Percentiles rank a stretch among this genome's conserved stretches.
Conservation (phyloP, 2,329 filamentous ascomycete species). For the Colletotrichum godetiae region DNA sequence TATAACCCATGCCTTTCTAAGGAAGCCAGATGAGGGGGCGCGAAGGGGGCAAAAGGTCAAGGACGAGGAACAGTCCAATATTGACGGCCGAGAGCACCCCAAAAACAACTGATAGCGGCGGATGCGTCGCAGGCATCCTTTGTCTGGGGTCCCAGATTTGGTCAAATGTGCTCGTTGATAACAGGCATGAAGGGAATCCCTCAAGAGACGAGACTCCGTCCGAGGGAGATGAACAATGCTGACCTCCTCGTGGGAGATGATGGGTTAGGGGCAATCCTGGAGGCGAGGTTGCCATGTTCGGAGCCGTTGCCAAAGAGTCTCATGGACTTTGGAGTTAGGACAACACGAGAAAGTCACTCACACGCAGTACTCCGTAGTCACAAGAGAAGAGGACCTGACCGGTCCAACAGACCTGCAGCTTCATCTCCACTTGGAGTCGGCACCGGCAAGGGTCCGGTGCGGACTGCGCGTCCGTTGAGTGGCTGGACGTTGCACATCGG, state of each 20-base stretch:
- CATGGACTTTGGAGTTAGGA: not conserved
- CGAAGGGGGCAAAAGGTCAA: not conserved
- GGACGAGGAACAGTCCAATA: not conserved
- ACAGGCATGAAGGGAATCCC: not conserved
- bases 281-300: not conserved
- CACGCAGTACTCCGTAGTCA: not conserved
- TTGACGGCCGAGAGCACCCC: slow-evolving; percentile 6
- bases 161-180: not conserved
- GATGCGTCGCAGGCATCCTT: slow-evolving; percentile 2
- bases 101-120: slow-evolving; percentile 1
- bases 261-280: not conserved
- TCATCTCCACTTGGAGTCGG: slow-evolving; percentile 24
- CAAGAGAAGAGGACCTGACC: not conserved
- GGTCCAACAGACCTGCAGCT: slow-evolving; percentile 17
- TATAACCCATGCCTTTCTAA: slow-evolving; percentile 9
- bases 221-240: slow-evolving; percentile 29
- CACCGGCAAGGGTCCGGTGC: slow-evolving; percentile 15
- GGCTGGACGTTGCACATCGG: slow-evolving; percentile 23
- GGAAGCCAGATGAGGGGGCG: not conserved
- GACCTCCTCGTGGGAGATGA: not conserved
- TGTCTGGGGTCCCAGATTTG: not conserved
- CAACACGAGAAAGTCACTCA: not conserved
- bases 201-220: not conserved
- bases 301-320: not conserved
- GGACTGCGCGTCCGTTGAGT: slow-evolving; percentile 23